Percentiles rank a stretch among this genome's conserved stretches.
phyloP scores from a whole-genome alignment of 345 rosid genomes.

The Citrus sinensis region DVS_A1.0 CM039169.1:32866001-32866500 shows the following conservation, averaged over 20 bases:
- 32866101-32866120: neutral
- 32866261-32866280: constrained; percentile 4
- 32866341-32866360: neutral
- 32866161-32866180: too few relatives aligned
- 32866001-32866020: constrained; percentile 2
- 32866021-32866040: neutral
- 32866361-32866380: neutral
- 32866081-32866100: neutral
- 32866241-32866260: neutral
- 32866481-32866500: constrained; percentile 17
- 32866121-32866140: neutral
- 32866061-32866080: neutral
- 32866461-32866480: constrained; percentile 13
- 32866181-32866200: too few relatives aligned
- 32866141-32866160: too few relatives aligned
- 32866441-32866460: neutral
- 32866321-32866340: constrained; percentile 24
- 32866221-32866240: neutral
- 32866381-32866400: neutral
- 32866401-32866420: neutral
- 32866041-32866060: neutral
- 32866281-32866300: constrained; percentile 11
- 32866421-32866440: neutral
- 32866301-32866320: constrained; percentile 28
- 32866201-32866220: neutral